Percentiles rank a stretch among this genome's conserved stretches.
These are phyloP conservation scores for Rasamsonia emersonii DNA, from an alignment of 2,329 filamentous ascomycete species.

Conservation along the genomic window DNA sequence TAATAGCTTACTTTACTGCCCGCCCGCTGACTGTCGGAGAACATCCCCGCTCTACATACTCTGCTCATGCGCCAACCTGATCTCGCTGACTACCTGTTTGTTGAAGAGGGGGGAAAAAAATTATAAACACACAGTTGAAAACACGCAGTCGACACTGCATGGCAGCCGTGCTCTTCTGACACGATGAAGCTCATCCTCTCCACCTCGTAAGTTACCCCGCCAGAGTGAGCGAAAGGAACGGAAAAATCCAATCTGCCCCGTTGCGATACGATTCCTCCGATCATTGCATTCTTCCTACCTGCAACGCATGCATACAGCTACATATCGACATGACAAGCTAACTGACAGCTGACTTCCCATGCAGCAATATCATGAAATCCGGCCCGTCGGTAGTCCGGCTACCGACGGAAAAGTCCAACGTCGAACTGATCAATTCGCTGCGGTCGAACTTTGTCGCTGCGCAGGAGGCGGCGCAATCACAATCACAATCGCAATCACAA, in stretches of 20 bases:
- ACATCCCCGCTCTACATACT: no score
- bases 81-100: no score
- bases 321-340: slow-evolving; percentile 1
- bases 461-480: slow-evolving; percentile 54
- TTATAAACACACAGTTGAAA: no score
- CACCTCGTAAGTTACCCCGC: slow-evolving; percentile 58
- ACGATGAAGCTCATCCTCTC: slow-evolving; percentile 72
- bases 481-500: no score
- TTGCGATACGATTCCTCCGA: not conserved
- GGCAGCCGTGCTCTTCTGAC: no score
- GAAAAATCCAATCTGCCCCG: slow-evolving; percentile 5
- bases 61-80: no score
- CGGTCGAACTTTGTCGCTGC: slow-evolving; percentile 72
- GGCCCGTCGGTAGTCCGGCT: slow-evolving; percentile 78
- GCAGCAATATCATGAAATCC: slow-evolving; percentile 73
- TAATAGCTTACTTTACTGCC: no score
- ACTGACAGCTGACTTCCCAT: slow-evolving; percentile 9
- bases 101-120: no score
- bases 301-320: slow-evolving; percentile 2
- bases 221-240: slow-evolving; percentile 3
- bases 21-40: no score
- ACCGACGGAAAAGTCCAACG: slow-evolving; percentile 75
- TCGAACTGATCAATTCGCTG: slow-evolving; percentile 82
- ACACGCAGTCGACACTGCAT: no score
- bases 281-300: not conserved